Base-by-base conservation (phyloP, 2,329 filamentous ascomycete genomes). In the Trichoderma sp. region DNA sequence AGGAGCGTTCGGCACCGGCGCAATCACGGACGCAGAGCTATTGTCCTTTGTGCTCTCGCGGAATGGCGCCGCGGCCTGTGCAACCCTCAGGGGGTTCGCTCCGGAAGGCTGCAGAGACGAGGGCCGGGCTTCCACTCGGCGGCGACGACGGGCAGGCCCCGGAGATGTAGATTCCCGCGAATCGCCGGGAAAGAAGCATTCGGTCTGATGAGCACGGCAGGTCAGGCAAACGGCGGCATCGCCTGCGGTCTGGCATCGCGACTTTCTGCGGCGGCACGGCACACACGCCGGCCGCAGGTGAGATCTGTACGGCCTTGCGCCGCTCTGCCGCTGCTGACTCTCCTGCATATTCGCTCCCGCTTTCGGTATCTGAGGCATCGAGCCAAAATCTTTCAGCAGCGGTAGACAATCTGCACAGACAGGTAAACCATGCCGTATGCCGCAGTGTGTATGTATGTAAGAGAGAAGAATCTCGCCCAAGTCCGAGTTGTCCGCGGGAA, bases 211-310 rank as follows among this genome's bases (percentile, higher is more conserved):
- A 21, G 84, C 81, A 45, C 81, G 81, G 72, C 86, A 88, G 71
- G 87, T 79, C 9, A 86, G 74, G 69, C 86, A 88, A 7, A 79
- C 78, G 59, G 81, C 76, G 2, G 82, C 79, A 5, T 80, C 78
- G 15, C 82, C 75, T 69, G 86, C 84, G 30, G 85, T 81, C 19
- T 85, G 86, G 71, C 86, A 88, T 68, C 86, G 80, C 2, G 85
- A 86, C 72, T 88, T 88, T 66, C 86, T 81, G 66, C 82, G 82
- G 61, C 86, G 80, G 71, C 86, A 89, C 15, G 85, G 77, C 60
- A 85, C 76, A 74, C 86, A 88, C 9, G 86, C 86, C 57, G 85
- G 84, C 45, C 83, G 81, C 67, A 86, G 81, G 74, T 88, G 86
- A 7, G 85, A 88, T 66, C 86, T 78, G 71, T 88, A 88, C 3